phyloP scores from a whole-genome alignment of 805 yeast species.

The Blastobotrys attinorum region DNA sequence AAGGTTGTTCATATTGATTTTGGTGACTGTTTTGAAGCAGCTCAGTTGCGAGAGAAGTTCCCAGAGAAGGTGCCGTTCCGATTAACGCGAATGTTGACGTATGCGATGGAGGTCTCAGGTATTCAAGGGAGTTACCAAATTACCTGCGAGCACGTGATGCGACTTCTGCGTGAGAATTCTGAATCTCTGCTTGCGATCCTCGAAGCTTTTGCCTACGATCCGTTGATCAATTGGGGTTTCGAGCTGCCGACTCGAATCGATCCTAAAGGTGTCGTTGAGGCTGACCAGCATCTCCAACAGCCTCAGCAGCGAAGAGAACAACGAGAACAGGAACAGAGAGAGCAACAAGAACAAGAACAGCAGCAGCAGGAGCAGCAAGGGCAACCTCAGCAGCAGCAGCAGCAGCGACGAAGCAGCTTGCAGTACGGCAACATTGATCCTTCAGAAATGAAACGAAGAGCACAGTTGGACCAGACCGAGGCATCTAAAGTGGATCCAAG shows the following conservation, averaged over 20 bases:
- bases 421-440: slow-evolving; percentile 40
- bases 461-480: slow-evolving; percentile 70
- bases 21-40: slow-evolving; percentile 99
- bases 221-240: slow-evolving; percentile 97
- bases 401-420: slow-evolving; percentile 14
- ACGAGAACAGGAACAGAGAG: no score
- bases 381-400: not conserved
- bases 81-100: slow-evolving; percentile 90
- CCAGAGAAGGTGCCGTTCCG: slow-evolving; percentile 98
- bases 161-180: slow-evolving; percentile 84
- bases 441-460: slow-evolving; percentile 60
- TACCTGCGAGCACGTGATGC: slow-evolving; percentile 95
- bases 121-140: slow-evolving; percentile 96
- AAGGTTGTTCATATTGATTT: slow-evolving; percentile 96
- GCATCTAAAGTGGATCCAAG: slow-evolving; percentile 62
- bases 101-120: slow-evolving; percentile 98
- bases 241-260: slow-evolving; percentile 62
- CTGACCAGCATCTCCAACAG: not conserved
- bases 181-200: slow-evolving; percentile 96
- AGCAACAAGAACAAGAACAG: no score
- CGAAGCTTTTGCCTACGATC: slow-evolving; percentile 98
- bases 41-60: slow-evolving; percentile 89
- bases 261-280: not conserved
- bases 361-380: no score
- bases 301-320: no score